These are phyloP conservation scores for Pyrenochaeta sp. DNA, from an alignment of 2,329 filamentous ascomycete genomes.

Conservation along the genomic window DNA sequence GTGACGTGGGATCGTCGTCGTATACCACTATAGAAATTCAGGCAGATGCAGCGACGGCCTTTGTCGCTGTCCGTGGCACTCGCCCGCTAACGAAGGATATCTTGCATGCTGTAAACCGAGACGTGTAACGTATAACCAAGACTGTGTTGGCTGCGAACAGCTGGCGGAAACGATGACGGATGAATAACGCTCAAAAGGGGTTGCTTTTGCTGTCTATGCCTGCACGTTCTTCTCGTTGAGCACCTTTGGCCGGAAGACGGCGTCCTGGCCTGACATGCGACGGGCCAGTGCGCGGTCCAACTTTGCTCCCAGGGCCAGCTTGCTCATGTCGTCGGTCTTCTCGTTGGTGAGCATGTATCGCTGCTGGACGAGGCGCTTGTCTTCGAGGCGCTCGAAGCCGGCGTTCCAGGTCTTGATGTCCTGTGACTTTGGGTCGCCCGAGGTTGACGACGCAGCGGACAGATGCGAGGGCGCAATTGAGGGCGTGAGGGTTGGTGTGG, in stretches of 20 bases:
- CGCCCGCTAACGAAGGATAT: constrained; percentile 14
- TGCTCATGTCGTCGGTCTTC: constrained; percentile 83
- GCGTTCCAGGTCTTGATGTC: constrained; percentile 80
- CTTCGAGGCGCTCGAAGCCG: constrained; percentile 86
- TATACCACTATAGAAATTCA: neutral
- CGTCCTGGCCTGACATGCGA: constrained; percentile 88
- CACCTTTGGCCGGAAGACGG: constrained; percentile 73
- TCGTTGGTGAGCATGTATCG: constrained; percentile 80
- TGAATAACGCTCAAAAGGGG: neutral
- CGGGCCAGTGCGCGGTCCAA: constrained; percentile 86
- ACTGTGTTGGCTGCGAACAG: constrained; percentile 14
- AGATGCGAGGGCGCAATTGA: constrained; percentile 58
- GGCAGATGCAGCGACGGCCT: neutral
- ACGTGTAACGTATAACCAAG: constrained; percentile 8
- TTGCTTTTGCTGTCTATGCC: constrained; percentile 25
- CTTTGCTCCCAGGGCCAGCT: constrained; percentile 88
- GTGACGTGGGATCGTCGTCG: neutral
- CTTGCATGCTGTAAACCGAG: constrained; percentile 12
- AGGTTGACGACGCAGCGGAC: constrained; percentile 44
- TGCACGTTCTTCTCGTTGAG: constrained; percentile 48
- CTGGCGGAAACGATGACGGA: constrained; percentile 3
- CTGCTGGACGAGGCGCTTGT: constrained; percentile 83
- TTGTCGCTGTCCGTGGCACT: neutral
- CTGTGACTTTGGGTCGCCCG: constrained; percentile 60
- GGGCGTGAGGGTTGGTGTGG: constrained; percentile 59